A percentile compares a stretch with the other conserved stretches of the same genome.
phyloP scores from a whole-genome alignment of 192 early-diverging fungal genomes.

The Entrophospora sp. region DNA sequence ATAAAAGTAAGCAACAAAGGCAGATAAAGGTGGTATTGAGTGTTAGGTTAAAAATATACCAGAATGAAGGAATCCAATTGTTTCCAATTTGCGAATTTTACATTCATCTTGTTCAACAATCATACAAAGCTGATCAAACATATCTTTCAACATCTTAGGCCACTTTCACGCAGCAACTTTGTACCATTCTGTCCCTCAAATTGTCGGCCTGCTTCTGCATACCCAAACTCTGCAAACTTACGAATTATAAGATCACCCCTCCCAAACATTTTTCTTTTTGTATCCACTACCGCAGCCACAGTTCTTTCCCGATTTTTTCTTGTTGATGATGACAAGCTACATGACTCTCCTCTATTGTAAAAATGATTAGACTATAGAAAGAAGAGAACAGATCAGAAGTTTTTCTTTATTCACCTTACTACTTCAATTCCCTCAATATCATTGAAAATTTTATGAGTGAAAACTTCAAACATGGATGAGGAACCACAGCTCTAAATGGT shows the following conservation, averaged over 20 bases:
- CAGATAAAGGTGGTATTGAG: neutral
- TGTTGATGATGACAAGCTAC: constrained; percentile 4
- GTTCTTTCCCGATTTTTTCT: constrained; percentile 17
- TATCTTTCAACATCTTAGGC: constrained; percentile 26
- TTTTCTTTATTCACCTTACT: constrained; percentile 19
- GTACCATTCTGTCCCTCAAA: constrained; percentile 15
- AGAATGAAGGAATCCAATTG: constrained; percentile 19
- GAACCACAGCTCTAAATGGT: constrained; percentile 18
- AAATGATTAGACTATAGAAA: constrained; percentile 9
- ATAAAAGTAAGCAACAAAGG: neutral
- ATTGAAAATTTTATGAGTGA: constrained; percentile 23
- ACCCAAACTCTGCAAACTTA: constrained; percentile 20
- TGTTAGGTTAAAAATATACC: constrained; percentile 17
- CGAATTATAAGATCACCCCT: constrained; percentile 21
- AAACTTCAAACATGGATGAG: constrained; percentile 22
- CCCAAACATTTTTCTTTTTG: constrained; percentile 18
- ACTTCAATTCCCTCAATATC: constrained; percentile 21
- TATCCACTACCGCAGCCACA: neutral
- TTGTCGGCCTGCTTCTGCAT: constrained; percentile 18
- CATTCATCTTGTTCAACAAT: constrained; percentile 12
- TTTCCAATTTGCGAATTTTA: constrained; percentile 21
- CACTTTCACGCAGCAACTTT: constrained; percentile 10
- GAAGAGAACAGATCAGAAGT: neutral
- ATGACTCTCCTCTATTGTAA: constrained; percentile 16
- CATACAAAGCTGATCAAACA: constrained; percentile 10